Evolutionary conservation across 2,329 filamentous ascomycete genomes (phyloP), one percentile per base, ranked within the genome.

Genomic region (Gnomoniopsis smithogilvyi): DNA sequence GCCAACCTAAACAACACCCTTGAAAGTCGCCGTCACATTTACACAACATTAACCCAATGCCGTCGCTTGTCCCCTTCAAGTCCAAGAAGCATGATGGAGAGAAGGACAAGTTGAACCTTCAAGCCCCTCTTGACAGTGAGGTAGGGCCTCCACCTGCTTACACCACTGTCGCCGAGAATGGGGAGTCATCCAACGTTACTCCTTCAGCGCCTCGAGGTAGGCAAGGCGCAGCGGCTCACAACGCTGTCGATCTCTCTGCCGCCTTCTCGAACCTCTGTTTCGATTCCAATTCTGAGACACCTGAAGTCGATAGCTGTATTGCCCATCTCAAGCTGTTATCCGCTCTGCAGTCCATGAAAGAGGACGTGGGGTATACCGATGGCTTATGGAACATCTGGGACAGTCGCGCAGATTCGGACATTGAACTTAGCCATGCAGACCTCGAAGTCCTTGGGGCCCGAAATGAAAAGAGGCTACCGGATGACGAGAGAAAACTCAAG

Each of bases 311-410:
- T 61, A 79, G 85, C 46, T 91, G 88, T 63, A 80, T 91, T 22
- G 87, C 84, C 1, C 91, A 95, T 69, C 78, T 94, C 30, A 91
- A 91, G 69, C 76, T 94, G 0, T 78, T 94, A 1, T 82, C 85
- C 54, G 83, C 86, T 11, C 80, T 94, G 58, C 82, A 90, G 64
- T 79, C 79, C 36, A 73, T 94, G 56, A 88, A 87, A 62, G 85
- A 91, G 60, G 80, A 84, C 19, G 72, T 92, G 19, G 87, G 86
- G 6, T 86, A 83, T 56, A 82, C 74, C 0, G 85, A 92, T 65
- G 86, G 86, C 0, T 74, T 92, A 1, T 93, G 87, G 72, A 82
- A 81, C 2, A 78, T 92, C 51, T 76, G 74, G 66, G 83, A 89
- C 64, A 69, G 69, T 2, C 68, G 73, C 1, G 76, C 77, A 14